Conservation (phyloP, 352 stramenopile species). For the Phytophthora ohioensis region DNA sequence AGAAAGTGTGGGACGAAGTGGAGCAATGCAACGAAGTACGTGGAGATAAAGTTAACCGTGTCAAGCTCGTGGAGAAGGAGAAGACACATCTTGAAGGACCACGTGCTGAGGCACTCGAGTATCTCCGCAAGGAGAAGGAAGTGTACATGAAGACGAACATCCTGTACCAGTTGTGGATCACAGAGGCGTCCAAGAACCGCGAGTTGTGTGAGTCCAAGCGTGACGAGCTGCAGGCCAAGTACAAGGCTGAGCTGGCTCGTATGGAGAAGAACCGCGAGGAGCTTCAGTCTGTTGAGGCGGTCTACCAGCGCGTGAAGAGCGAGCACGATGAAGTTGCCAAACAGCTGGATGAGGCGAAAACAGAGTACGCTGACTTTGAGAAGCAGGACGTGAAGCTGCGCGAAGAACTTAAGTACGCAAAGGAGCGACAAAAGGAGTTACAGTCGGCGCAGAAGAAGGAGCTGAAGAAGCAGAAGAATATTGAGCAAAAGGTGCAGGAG, state of each 20-base stretch:
- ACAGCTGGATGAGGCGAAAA: constrained; percentile 92
- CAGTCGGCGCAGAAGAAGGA: constrained; percentile 91
- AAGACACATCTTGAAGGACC: constrained; percentile 94
- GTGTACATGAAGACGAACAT: constrained; percentile 97
- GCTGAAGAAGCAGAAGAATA: constrained; percentile 91
- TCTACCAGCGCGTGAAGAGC: constrained; percentile 82
- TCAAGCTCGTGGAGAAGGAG: constrained; percentile 99
- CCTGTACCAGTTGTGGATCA: constrained; percentile 95
- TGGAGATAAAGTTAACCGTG: constrained; percentile 96
- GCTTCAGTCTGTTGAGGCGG: constrained; percentile 81
- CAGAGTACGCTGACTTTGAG: constrained; percentile 96
- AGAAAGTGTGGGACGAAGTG: constrained; percentile 93
- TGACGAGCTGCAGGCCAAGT: constrained; percentile 78
- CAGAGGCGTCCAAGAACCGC: constrained; percentile 83
- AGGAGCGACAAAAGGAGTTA: constrained; percentile 93
- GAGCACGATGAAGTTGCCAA: constrained; percentile 88
- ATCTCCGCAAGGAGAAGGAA: constrained; percentile 95
- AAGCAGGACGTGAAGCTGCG: constrained; percentile 97
- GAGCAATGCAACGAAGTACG: constrained; percentile 94
- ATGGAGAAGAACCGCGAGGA: constrained; percentile 84
- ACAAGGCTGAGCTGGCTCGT: constrained; percentile 70
- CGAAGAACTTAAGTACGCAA: constrained; percentile 97
- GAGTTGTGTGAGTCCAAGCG: constrained; percentile 71
- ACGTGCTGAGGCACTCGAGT: constrained; percentile 95
- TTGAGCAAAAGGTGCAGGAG: constrained; percentile 81